Conservation (phyloP, 139 green algal genomes). For the Raphidocelis subcapitata region DNA sequence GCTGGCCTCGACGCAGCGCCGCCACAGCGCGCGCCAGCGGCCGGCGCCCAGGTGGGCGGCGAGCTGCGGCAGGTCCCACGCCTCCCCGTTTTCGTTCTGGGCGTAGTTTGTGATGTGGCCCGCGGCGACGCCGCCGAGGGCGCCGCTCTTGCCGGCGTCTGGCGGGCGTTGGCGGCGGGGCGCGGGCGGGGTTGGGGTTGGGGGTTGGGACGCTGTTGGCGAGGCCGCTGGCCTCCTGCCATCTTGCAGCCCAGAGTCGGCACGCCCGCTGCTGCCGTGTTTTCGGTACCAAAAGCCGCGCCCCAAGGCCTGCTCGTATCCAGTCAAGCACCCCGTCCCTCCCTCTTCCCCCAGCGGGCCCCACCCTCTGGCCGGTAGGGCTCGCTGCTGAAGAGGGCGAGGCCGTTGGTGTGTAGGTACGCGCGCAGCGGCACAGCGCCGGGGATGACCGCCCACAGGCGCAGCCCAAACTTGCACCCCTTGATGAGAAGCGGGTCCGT, state of each 20-base stretch:
- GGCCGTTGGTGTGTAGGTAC: conserved; percentile 51
- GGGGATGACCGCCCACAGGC: conserved; percentile 58
- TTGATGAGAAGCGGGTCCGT: conserved; percentile 27
- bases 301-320: no score
- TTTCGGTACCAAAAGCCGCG: no score
- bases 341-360: neutral
- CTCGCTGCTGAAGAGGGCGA: conserved; percentile 48
- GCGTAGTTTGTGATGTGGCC: conserved; percentile 64
- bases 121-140: neutral
- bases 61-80: conserved; percentile 37
- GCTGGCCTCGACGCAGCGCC: conserved; percentile 9
- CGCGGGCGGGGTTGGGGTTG: no score
- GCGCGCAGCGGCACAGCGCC: conserved; percentile 40
- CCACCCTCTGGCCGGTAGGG: conserved; percentile 7
- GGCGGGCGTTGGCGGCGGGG: no score
- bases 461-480: conserved; percentile 60
- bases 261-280: no score
- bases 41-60: conserved; percentile 20
- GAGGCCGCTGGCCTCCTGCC: no score
- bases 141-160: no score
- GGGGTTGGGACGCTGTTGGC: no score
- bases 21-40: conserved; percentile 12
- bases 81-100: conserved; percentile 53
- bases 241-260: no score
- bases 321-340: no score